A percentile compares a stretch with the other conserved stretches of the same genome.
phyloP scores from a whole-genome alignment of 2,329 filamentous ascomycete species.

The Pseudogymnoascus sp. region DNA sequence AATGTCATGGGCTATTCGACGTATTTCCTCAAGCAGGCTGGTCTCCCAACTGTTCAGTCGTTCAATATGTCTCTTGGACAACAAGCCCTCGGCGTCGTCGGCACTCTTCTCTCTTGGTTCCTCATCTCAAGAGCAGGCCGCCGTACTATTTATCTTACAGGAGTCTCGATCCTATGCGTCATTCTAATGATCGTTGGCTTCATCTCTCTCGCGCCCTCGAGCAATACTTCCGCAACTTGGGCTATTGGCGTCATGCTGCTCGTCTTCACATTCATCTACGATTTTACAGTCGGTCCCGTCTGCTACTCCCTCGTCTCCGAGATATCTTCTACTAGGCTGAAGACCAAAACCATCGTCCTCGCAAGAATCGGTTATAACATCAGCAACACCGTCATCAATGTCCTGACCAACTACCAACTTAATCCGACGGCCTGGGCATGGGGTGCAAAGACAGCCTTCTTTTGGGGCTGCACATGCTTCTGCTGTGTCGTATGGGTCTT shows the following conservation, averaged over 20 bases:
- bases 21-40: constrained; percentile 51
- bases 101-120: constrained; percentile 35
- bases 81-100: constrained; percentile 37
- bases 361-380: constrained; percentile 34
- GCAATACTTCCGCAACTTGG: constrained; percentile 35
- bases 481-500: constrained; percentile 33
- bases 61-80: constrained; percentile 47
- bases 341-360: constrained; percentile 35
- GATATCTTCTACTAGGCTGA: constrained; percentile 35
- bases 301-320: constrained; percentile 38
- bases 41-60: constrained; percentile 38
- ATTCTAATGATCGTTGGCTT: constrained; percentile 41
- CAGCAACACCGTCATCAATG: constrained; percentile 28
- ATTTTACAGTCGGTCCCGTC: constrained; percentile 33
- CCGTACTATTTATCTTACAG: neutral
- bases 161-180: neutral
- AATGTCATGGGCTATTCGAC: constrained; percentile 59
- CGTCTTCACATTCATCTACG: constrained; percentile 34
- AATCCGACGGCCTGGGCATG: constrained; percentile 33
- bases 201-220: constrained; percentile 33
- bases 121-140: neutral
- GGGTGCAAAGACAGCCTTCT: constrained; percentile 34
- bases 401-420: constrained; percentile 31
- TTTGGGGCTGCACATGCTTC: constrained; percentile 35
- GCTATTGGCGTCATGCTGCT: constrained; percentile 33